Percentiles rank a stretch among this genome's conserved stretches.
Evolutionary conservation across 768 basidiomycete species (phyloP).

Genomic region (Macrolepiota dolichaula): DNA sequence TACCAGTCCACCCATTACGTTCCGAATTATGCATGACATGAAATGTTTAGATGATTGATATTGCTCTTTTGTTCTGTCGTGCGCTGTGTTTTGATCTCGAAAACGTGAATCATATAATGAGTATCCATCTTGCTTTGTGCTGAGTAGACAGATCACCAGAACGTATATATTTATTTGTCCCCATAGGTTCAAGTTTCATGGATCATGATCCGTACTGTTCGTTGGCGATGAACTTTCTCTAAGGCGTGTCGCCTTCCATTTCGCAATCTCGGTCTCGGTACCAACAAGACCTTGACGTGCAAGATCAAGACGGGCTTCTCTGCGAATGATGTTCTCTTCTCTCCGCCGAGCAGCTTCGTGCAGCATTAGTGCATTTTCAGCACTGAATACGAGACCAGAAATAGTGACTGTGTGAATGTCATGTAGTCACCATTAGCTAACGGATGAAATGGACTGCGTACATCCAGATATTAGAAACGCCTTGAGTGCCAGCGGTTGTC

Average conservation of each 20-base stretch:
- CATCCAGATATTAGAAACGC: constrained; percentile 72
- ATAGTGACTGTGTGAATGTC: constrained; percentile 42
- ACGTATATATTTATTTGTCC: neutral
- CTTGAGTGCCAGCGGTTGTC: constrained; percentile 81
- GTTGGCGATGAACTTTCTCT: constrained; percentile 7
- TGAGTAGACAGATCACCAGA: neutral
- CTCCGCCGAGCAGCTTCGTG: constrained; percentile 66
- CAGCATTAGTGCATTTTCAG: constrained; percentile 70
- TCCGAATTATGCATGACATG: constrained; percentile 3
- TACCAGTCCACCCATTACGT: neutral
- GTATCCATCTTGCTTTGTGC: neutral
- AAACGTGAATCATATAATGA: constrained; percentile 5
- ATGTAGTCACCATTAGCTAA: constrained; percentile 12
- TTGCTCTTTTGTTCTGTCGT: neutral
- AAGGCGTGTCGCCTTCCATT: constrained; percentile 55
- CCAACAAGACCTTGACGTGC: constrained; percentile 71
- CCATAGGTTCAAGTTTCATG: neutral
- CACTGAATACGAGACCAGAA: constrained; percentile 70
- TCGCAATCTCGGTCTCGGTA: constrained; percentile 80
- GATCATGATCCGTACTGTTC: constrained; percentile 22
- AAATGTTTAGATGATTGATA: neutral
- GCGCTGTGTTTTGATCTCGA: neutral
- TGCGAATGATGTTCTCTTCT: constrained; percentile 66
- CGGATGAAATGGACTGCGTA: constrained; percentile 33
- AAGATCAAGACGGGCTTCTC: constrained; percentile 72